Conservation (phyloP, 306 rosid genomes). For the Fragaria iinumae region DNA sequence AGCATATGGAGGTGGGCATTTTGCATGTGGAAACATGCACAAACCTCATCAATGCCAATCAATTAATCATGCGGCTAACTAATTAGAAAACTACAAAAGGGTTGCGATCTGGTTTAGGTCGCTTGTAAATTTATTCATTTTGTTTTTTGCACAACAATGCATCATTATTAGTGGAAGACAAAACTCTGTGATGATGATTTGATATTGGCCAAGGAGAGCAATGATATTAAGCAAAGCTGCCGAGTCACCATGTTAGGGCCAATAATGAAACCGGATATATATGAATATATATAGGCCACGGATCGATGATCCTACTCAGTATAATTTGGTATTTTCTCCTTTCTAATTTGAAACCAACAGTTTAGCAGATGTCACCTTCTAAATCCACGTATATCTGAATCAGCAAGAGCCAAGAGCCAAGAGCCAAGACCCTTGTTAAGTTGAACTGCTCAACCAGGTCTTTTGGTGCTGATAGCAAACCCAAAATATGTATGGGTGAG, state of each 20-base stretch:
- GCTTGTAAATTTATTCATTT: neutral
- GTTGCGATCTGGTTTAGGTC: conserved; percentile 1
- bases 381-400: conserved; percentile 2
- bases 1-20: neutral
- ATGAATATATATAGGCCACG: neutral
- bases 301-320: neutral
- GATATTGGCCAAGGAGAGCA: neutral
- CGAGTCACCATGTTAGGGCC: neutral
- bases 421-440: neutral
- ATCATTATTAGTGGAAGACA: neutral
- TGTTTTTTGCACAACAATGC: conserved; percentile 16
- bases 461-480: neutral
- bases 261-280: neutral
- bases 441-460: neutral
- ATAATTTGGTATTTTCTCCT: neutral
- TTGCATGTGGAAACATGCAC: conserved; percentile 19
- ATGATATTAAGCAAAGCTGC: neutral
- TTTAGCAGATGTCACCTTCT: neutral
- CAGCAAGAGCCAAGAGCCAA: neutral
- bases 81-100: neutral
- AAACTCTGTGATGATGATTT: neutral
- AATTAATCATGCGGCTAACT: neutral
- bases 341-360: neutral
- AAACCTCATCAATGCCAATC: neutral
- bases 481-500: neutral